Evolutionary conservation across 2,329 filamentous ascomycete genomes (phyloP).

Genomic region (Neoscytalidium dimidiatum): DNA sequence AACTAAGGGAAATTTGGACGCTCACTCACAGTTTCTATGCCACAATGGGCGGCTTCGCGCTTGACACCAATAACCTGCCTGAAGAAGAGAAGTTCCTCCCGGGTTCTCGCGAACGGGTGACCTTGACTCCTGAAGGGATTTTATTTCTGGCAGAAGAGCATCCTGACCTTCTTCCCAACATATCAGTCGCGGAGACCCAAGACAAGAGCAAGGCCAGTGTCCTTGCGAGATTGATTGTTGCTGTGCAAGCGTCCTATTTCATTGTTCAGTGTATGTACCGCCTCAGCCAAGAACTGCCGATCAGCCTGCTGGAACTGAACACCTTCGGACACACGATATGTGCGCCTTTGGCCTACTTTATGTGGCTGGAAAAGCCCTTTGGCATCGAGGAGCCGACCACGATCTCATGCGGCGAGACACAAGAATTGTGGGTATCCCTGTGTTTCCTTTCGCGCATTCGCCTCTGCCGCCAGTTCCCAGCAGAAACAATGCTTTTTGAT

Average conservation of each 20-base stretch:
- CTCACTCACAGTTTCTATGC: not conserved
- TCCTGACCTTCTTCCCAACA: not conserved
- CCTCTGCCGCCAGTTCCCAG: not conserved
- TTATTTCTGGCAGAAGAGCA: not conserved
- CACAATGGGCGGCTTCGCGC: not conserved
- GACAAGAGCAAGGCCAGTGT: constrained; percentile 32
- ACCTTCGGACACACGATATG: not conserved
- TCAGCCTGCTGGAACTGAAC: constrained; percentile 45
- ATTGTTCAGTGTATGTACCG: constrained; percentile 32
- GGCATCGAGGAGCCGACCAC: not conserved
- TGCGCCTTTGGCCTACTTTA: not conserved
- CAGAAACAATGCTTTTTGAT: not conserved
- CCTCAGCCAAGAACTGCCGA: constrained; percentile 26
- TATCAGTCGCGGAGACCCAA: constrained; percentile 19
- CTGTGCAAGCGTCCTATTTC: constrained; percentile 35
- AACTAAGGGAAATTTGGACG: too few relatives aligned
- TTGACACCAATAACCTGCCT: not conserved
- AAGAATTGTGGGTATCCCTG: not conserved
- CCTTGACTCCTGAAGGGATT: not conserved
- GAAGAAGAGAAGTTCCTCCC: not conserved
- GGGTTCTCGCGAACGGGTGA: not conserved
- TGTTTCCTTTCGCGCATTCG: not conserved
- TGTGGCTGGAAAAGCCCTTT: not conserved
- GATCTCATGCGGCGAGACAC: not conserved
- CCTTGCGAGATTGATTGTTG: constrained; percentile 29